These are phyloP conservation scores for Hypericum androsaemum DNA, from an alignment of 345 rosid genomes.

Conservation along the genomic window DNA sequence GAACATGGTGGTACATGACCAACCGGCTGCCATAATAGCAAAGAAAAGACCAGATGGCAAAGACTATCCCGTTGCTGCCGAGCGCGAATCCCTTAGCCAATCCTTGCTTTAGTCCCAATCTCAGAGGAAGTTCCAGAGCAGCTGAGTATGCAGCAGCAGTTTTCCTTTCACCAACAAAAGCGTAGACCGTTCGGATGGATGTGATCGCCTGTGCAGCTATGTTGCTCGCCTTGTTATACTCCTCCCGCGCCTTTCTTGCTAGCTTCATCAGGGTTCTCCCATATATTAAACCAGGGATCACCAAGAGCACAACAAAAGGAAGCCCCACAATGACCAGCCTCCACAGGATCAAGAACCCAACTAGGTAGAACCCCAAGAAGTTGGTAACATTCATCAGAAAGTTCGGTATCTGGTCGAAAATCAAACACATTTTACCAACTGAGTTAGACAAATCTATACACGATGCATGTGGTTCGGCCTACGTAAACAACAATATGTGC, in stretches of 20 bases:
- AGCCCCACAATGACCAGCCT: too few species aligned
- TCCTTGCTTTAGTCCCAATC: conserved; percentile 53
- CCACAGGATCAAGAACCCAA: too few species aligned
- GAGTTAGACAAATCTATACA: too few species aligned
- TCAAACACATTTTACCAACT: too few species aligned
- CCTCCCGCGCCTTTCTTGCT: conserved; percentile 64
- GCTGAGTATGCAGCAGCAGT: conserved; percentile 51
- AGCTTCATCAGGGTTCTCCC: neutral
- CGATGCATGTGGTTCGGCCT: too few species aligned
- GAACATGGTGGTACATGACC: conserved; percentile 50
- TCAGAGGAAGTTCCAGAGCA: conserved; percentile 44
- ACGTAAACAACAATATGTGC: too few species aligned
- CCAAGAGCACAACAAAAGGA: too few species aligned
- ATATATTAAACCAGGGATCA: too few species aligned
- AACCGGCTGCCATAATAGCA: conserved; percentile 76
- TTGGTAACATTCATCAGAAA: too few species aligned
- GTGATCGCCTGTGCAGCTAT: conserved; percentile 45
- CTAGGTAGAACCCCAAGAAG: too few species aligned
- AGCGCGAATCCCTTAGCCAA: conserved; percentile 70
- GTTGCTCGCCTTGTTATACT: conserved; percentile 30
- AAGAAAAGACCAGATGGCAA: conserved; percentile 70
- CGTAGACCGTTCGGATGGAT: conserved; percentile 65
- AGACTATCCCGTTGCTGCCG: conserved; percentile 61
- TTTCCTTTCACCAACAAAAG: conserved; percentile 68
- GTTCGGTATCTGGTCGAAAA: too few species aligned